Evolutionary conservation across 2,329 filamentous ascomycete species (phyloP).

Genomic region (Chalaropsis thielavioides): DNA sequence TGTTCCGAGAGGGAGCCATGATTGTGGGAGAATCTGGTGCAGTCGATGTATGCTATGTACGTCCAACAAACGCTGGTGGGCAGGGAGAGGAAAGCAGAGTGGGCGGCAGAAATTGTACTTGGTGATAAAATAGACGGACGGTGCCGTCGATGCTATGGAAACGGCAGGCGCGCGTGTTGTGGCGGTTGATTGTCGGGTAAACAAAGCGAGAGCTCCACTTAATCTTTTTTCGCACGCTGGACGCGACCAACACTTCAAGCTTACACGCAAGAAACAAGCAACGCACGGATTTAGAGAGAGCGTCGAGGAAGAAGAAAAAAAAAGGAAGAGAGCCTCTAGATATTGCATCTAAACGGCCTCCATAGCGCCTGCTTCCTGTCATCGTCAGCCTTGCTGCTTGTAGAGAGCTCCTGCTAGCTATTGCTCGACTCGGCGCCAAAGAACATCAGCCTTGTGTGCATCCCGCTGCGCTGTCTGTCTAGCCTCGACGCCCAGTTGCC

Average conservation of each 20-base stretch:
- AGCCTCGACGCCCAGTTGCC: not conserved
- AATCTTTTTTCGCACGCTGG: not conserved
- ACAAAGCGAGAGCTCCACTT: not conserved
- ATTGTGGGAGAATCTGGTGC: not conserved
- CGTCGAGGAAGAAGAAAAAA: not conserved
- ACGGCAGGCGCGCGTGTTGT: not conserved
- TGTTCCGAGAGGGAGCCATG: constrained; percentile 29
- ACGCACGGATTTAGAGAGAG: not conserved
- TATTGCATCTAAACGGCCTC: not conserved
- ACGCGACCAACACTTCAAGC: not conserved
- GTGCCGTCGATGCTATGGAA: constrained; percentile 7
- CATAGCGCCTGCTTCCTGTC: not conserved
- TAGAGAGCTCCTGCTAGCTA: not conserved
- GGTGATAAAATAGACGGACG: not conserved
- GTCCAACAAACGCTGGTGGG: not conserved
- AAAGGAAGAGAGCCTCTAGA: not conserved
- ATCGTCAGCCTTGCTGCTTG: not conserved
- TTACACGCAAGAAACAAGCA: not conserved
- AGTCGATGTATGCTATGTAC: not conserved
- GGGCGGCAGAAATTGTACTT: not conserved
- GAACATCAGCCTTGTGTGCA: not conserved
- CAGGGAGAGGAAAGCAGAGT: not conserved
- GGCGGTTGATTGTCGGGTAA: not conserved
- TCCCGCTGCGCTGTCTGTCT: not conserved
- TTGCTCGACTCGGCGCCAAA: not conserved